These are phyloP conservation scores for Erysimum cheiranthoides DNA, from an alignment of 345 rosid species.

Conservation along the genomic window DNA sequence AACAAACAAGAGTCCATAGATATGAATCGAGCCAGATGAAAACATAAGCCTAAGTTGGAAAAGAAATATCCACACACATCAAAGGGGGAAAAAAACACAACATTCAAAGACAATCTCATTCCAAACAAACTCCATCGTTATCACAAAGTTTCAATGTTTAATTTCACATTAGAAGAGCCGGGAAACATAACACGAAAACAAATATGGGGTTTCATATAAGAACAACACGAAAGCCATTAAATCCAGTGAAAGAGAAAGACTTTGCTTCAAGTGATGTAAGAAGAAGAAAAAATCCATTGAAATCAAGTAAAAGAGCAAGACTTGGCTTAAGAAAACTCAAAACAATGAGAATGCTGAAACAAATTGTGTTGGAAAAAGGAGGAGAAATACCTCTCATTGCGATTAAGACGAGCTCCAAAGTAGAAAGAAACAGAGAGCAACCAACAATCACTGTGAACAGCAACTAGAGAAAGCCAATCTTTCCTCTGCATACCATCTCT, in stretches of 20 bases:
- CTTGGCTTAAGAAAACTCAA: not conserved
- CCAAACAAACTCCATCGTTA: not conserved
- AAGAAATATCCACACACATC: constrained; percentile 17
- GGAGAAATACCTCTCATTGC: constrained; percentile 76
- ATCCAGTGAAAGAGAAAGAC: constrained; percentile 2
- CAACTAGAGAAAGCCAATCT: constrained; percentile 92
- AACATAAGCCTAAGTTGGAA: not conserved
- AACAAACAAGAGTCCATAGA: constrained; percentile 6
- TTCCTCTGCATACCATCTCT: constrained; percentile 97
- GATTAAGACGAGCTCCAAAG: constrained; percentile 90
- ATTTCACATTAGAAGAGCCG: constrained; percentile 2
- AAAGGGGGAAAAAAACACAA: not conserved
- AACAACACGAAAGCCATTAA: constrained; percentile 8
- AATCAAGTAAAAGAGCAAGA: constrained; percentile 9
- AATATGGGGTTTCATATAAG: not conserved
- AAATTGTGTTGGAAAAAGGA: not conserved
- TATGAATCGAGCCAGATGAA: constrained; percentile 4
- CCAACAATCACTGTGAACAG: constrained; percentile 98
- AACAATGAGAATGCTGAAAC: not conserved
- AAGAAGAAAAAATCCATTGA: constrained; percentile 10
- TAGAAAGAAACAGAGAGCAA: constrained; percentile 97
- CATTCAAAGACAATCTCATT: constrained; percentile 13
- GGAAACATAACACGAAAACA: not conserved
- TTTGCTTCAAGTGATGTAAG: not conserved
- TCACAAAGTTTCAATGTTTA: not conserved